A percentile compares a stretch with the other conserved stretches of the same genome.
These are phyloP conservation scores for Trypanosoma platydactyli DNA, from an alignment of 208 protist genomes.

Conservation along the genomic window DNA sequence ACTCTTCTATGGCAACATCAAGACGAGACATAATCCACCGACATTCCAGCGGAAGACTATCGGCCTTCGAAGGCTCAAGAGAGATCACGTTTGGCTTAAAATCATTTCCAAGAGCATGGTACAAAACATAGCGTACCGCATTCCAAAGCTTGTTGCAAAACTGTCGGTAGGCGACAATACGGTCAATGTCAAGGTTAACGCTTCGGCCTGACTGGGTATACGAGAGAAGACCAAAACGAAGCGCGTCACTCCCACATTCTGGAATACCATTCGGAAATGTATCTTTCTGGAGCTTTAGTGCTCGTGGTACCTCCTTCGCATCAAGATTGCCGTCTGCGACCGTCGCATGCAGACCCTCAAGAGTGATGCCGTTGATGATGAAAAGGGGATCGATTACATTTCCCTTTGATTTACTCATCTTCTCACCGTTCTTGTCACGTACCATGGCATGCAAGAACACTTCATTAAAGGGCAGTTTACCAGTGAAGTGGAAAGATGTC, in stretches of 20 bases:
- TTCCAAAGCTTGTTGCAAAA: constrained; percentile 99
- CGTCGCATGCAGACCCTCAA: constrained; percentile 93
- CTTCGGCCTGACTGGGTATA: constrained; percentile 94
- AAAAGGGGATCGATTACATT: constrained; percentile 99
- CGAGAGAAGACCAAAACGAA: constrained; percentile 98
- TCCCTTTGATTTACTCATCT: constrained; percentile 99
- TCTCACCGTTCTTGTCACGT: constrained; percentile 98
- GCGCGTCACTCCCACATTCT: constrained; percentile 99
- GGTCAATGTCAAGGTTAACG: constrained; percentile 99
- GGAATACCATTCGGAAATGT: constrained; percentile 96
- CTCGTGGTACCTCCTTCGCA: constrained; percentile 91
- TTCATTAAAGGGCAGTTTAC: constrained; percentile 96
- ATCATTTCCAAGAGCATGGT: constrained; percentile 80
- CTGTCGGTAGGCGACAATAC: constrained; percentile 96
- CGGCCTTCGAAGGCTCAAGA: constrained; percentile 44
- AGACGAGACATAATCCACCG: constrained; percentile 97
- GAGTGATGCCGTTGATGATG: constrained; percentile 97
- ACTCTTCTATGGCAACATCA: constrained; percentile 69
- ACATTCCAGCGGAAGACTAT: constrained; percentile 86
- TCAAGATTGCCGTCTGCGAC: constrained; percentile 94
- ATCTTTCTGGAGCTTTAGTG: constrained; percentile 90
- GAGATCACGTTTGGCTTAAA: constrained; percentile 61
- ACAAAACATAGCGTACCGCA: constrained; percentile 95
- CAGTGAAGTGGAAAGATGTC: constrained; percentile 96
- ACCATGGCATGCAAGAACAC: constrained; percentile 99